phyloP scores from a whole-genome alignment of 495 filamentous ascomycete species.

The Xeromyces bisporus region DNA sequence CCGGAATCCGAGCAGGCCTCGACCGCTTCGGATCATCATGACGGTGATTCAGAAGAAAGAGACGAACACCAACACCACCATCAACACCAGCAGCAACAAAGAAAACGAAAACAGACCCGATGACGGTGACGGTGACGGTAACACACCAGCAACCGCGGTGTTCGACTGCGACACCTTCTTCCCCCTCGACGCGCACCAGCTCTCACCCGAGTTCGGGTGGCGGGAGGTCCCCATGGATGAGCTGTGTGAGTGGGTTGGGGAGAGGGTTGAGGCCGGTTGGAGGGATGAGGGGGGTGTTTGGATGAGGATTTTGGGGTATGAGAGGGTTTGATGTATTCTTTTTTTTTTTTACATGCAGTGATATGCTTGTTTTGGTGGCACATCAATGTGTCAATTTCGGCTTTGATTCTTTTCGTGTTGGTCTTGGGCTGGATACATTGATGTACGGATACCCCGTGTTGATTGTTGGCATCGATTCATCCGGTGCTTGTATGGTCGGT shows the following conservation, averaged over 20 bases:
- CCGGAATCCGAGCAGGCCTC: slow-evolving; percentile 9
- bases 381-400: too few species aligned
- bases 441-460: too few species aligned
- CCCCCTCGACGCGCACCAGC: slow-evolving; percentile 29
- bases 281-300: slow-evolving; percentile 24
- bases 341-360: not conserved
- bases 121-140: slow-evolving; percentile 45
- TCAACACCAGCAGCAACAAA: not conserved
- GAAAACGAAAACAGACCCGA: slow-evolving; percentile 3
- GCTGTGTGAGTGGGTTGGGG: slow-evolving; percentile 29
- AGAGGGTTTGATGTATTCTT: slow-evolving; percentile 13
- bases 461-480: too few species aligned
- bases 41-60: slow-evolving; percentile 22
- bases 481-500: too few species aligned
- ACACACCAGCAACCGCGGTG: slow-evolving; percentile 21
- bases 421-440: too few species aligned
- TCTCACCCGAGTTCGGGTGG: slow-evolving; percentile 18
- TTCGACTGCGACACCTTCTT: slow-evolving; percentile 90
- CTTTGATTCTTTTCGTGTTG: too few species aligned
- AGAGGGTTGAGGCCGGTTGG: slow-evolving; percentile 24
- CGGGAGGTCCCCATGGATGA: slow-evolving; percentile 18
- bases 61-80: slow-evolving; percentile 6
- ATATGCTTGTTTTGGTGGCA: too few species aligned
- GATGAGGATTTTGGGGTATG: slow-evolving; percentile 30
- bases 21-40: slow-evolving; percentile 25